Base-by-base conservation (phyloP, 2,329 filamentous ascomycete species). In the Clonostachys chloroleuca region DNA sequence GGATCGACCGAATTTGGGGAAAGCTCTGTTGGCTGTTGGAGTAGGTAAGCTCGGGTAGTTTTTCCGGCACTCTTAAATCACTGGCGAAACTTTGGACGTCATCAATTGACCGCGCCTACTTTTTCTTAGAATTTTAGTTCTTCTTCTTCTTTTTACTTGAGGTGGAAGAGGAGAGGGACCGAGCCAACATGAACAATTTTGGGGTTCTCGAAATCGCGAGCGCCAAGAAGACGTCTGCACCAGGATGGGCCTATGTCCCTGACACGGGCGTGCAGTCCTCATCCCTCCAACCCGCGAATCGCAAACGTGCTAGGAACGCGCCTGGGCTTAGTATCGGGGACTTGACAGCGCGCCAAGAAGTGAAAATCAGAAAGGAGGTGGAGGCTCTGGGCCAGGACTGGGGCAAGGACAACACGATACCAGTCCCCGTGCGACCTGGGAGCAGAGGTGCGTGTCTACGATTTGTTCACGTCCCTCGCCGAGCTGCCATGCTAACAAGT, bases 161-260 rank as follows among this genome's bases (percentile, higher is more conserved):
- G 24, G 24, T 10, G 24, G 24, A 10, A 30, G 24, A 30, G 24
- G 24, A 30, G 24, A 30, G 9, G 24, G 24, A 9, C 24, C 9
- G 24, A 46, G 14, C 40, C 50, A 62, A 46, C 42, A 84, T 83
- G 77, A 79, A 82, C 61, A 82, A 84, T 58, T 86, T 86, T 55
- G 86, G 88, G 58, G 89, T 97, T 58, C 84, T 95, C 67, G 86
- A 95, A 56, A 74, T 96, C 48, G 87, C 89, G 35, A 83, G 81
- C 59, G 73, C 83, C 30, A 83, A 82, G 51, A 83, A 83, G 14
- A 80, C 81, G 41, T 74, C 79, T 41, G 87, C 89, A 2, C 91
- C 92, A 1, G 92, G 92, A 59, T 97, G 91, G 87, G 90, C 90
- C 12, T 96, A 96, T 63, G 89, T 96, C 2, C 84, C 91, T 33